Conservation (phyloP, 2,329 filamentous ascomycete species). For the Orbilia brochopaga region DNA sequence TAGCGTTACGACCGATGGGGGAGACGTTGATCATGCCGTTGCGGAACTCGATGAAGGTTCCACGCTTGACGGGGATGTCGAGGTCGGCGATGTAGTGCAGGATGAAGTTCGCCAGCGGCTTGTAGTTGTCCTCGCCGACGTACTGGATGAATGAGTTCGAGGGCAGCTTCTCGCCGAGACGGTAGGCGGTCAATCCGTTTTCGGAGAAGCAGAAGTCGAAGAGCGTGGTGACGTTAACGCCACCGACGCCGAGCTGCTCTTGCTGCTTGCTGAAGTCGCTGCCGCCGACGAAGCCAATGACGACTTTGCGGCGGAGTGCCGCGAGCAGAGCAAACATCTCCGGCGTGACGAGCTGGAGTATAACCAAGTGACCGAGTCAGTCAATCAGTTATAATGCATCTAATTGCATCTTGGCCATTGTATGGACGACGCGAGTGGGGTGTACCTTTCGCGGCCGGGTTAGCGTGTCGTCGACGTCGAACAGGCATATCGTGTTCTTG, state of each 20-base stretch:
- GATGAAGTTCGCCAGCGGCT: constrained; percentile 75
- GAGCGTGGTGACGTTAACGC: constrained; percentile 71
- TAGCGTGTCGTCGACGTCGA: constrained; percentile 94
- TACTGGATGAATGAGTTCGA: constrained; percentile 87
- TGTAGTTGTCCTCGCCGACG: constrained; percentile 84
- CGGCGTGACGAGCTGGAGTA: constrained; percentile 68
- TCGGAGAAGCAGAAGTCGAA: constrained; percentile 99
- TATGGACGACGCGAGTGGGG: too few relatives aligned
- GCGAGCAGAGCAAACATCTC: constrained; percentile 84
- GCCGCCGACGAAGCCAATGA: constrained; percentile 91
- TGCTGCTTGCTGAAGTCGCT: constrained; percentile 93
- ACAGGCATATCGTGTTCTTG: constrained; percentile 91
- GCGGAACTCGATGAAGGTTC: constrained; percentile 85
- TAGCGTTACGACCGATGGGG: constrained; percentile 83
- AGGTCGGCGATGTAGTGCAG: constrained; percentile 84
- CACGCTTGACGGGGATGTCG: constrained; percentile 79
- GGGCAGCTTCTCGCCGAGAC: constrained; percentile 75
- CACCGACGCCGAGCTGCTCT: constrained; percentile 76
- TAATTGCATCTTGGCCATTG: not conserved
- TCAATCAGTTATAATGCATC: constrained; percentile 3
- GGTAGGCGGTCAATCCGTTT: constrained; percentile 92
- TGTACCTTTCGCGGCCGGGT: constrained; percentile 78
- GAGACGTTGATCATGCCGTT: constrained; percentile 91
- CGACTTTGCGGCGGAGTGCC: constrained; percentile 80
- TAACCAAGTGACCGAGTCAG: constrained; percentile 28